Evolutionary conservation across 805 yeast species (phyloP), one percentile per base, ranked within the genome.

Genomic region (Candida morakotiae): DNA sequence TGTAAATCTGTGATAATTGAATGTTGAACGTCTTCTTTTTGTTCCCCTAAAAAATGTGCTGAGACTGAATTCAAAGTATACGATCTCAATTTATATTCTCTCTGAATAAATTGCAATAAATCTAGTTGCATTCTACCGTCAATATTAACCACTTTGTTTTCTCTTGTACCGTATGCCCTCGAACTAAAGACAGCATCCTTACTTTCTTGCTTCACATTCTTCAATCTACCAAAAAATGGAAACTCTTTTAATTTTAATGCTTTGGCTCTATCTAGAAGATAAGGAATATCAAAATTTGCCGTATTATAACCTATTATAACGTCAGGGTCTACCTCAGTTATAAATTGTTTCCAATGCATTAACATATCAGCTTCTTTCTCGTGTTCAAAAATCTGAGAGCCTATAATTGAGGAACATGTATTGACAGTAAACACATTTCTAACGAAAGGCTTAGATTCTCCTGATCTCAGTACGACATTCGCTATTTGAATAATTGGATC

Each of bases 401-500:
- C 98, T 13, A 93, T 91, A 41, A 93, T 93, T 2, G 95, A 84
- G 0, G 96, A 67, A 63, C 98, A 94, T 1, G 95, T 76, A 43
- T 87, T 77, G 11, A 94, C 87, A 0, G 98, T 91, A 58, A 93
- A 94, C 0, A 94, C 98, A 52, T 88, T 91, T 52, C 98, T 75
- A 4, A 93, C 82, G 56, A 94, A 93, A 1, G 98, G 98, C 35
- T 79, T 77, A n/a, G 72, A 46, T 25, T 83, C 88, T 32, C 98
- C 97, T 35, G 82, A 81, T 35, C 77, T 69, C 51, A 87, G 82
- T 2, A 91, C 95, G 20, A 93, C 96, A 53, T 87, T 91, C 5
- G 98, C 98, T 45, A 93, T 94, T 62, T 94, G 98, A 54, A 93
- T 93, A 8, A 93, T 96, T 0, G 96, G 84, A 64, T 93, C 99